Evolutionary conservation across 257 asterid genomes (phyloP).

Genomic region (Euphrasia confusa): DNA sequence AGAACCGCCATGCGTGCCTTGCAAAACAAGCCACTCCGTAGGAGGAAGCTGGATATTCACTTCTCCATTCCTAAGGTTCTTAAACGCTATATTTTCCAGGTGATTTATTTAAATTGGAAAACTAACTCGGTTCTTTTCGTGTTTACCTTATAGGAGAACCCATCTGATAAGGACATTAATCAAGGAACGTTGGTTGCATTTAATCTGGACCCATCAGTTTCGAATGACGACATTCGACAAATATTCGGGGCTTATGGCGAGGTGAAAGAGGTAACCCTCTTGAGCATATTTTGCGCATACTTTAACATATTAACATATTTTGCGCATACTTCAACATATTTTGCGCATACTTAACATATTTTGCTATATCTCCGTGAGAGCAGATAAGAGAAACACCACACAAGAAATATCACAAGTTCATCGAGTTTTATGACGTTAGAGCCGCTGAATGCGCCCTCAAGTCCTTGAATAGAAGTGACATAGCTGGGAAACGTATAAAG

Average conservation of each 20-base stretch:
- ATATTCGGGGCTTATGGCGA: conserved; percentile 80
- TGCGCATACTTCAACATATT: too few relatives aligned
- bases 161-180: conserved; percentile 67
- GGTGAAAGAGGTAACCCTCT: conserved; percentile 65
- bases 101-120: background rate
- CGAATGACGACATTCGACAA: conserved; percentile 58
- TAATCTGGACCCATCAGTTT: conserved; percentile 71
- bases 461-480: conserved; percentile 67
- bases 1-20: conserved; percentile 58
- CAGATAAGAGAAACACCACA: conserved; percentile 86
- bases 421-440: conserved; percentile 78
- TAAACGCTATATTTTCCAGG: background rate
- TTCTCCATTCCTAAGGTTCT: conserved; percentile 76
- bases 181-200: conserved; percentile 76
- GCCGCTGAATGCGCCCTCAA: conserved; percentile 83
- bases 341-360: background rate
- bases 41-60: conserved; percentile 73
- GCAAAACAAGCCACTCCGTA: conserved; percentile 57
- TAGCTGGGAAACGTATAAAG: conserved; percentile 86
- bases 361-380: conserved; percentile 17
- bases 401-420: conserved; percentile 69
- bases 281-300: too few relatives aligned
- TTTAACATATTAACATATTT: too few relatives aligned
- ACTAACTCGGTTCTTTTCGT: background rate
- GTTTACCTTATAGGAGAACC: conserved; percentile 47